phyloP scores from a whole-genome alignment of 257 asterid species.

The Hygrophila difformis region DNA sequence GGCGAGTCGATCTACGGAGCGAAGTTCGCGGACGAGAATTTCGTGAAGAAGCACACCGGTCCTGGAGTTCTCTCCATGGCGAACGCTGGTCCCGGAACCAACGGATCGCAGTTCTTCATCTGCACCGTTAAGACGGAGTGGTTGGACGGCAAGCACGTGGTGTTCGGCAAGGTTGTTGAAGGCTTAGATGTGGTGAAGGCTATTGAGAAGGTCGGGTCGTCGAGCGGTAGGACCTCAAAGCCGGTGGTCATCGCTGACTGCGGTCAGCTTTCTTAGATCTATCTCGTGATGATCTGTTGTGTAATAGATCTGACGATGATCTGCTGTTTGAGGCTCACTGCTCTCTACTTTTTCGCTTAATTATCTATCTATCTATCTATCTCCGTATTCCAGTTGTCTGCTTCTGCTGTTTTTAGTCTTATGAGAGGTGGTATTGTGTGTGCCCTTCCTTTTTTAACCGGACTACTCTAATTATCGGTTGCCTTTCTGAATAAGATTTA shows the following conservation, averaged over 20 bases:
- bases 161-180: constrained; percentile 60
- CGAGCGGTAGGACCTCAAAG: constrained; percentile 44
- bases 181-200: constrained; percentile 47
- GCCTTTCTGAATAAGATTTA: constrained; percentile 20
- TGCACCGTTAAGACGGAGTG: constrained; percentile 64
- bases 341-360: background rate
- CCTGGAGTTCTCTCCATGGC: constrained; percentile 64
- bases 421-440: constrained; percentile 19
- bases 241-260: constrained; percentile 53
- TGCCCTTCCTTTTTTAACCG: background rate
- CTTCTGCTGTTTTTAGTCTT: constrained; percentile 10
- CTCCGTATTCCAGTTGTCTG: too few relatives aligned
- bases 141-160: constrained; percentile 73
- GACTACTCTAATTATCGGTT: constrained; percentile 16
- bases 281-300: constrained; percentile 26
- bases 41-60: constrained; percentile 63
- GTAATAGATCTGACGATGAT: constrained; percentile 29
- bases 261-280: constrained; percentile 50
- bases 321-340: constrained; percentile 12
- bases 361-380: background rate
- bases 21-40: constrained; percentile 57
- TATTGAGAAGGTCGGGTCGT: constrained; percentile 63
- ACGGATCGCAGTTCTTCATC: constrained; percentile 62
- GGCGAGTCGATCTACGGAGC: constrained; percentile 69
- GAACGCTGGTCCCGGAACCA: constrained; percentile 66